Percentiles rank a stretch among this genome's conserved stretches.
phyloP scores from a whole-genome alignment of 1,139 yeast species.

The Taphrina flavorubra region DNA sequence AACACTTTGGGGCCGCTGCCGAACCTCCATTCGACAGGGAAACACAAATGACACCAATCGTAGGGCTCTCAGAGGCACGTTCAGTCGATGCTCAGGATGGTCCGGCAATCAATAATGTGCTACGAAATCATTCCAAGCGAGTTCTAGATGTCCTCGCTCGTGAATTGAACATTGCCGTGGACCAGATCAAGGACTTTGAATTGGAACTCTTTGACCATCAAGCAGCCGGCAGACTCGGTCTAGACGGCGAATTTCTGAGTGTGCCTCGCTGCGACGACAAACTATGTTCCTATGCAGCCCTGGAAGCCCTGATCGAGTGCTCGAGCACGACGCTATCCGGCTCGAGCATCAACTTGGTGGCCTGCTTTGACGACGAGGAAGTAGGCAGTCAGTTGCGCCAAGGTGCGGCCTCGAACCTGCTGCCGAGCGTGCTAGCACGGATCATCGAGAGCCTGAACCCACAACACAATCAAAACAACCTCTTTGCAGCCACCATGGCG shows the following conservation, averaged over 20 bases:
- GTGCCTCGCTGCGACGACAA: conserved; percentile 91
- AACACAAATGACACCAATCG: conserved; percentile 82
- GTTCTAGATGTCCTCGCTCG: conserved; percentile 70
- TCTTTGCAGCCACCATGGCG: conserved; percentile 54
- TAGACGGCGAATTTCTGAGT: conserved; percentile 86
- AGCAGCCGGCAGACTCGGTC: conserved; percentile 80
- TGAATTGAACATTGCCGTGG: conserved; percentile 61
- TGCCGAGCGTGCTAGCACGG: conserved; percentile 62
- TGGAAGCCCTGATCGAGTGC: conserved; percentile 70
- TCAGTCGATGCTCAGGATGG: conserved; percentile 30
- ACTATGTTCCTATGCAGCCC: conserved; percentile 58
- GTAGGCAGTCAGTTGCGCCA: conserved; percentile 92
- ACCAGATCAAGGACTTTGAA: conserved; percentile 82
- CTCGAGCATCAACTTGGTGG: conserved; percentile 67
- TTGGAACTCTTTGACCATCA: conserved; percentile 84
- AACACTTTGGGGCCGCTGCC: conserved; percentile 62
- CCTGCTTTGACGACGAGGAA: conserved; percentile 94
- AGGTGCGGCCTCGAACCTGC: conserved; percentile 92
- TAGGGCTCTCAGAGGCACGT: conserved; percentile 62
- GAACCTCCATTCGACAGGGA: conserved; percentile 78
- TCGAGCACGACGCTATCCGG: conserved; percentile 51
- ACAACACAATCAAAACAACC: conserved; percentile 22
- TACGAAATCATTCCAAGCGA: conserved; percentile 78
- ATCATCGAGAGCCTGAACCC: conserved; percentile 46
- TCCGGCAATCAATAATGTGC: conserved; percentile 2